Evolutionary conservation across 2,329 filamentous ascomycete species (phyloP).

Genomic region (Microdochium paspali): DNA sequence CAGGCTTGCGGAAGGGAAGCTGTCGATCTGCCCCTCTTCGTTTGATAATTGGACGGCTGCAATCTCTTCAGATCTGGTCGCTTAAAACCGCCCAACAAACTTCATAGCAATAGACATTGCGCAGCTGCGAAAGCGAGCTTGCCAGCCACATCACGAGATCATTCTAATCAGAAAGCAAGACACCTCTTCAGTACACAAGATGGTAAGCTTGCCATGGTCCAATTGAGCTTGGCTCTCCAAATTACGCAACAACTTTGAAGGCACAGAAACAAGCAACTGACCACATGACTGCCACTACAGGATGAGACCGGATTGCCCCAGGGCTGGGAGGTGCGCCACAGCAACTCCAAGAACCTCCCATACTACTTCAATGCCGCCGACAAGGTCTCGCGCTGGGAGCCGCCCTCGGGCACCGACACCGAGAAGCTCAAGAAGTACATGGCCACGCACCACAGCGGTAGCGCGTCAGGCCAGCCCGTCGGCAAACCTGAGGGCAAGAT

Average conservation of each 20-base stretch:
- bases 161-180: no score
- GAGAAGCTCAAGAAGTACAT: slow-evolving; percentile 93
- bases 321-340: slow-evolving; percentile 93
- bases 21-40: no score
- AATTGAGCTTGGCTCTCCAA: background rate
- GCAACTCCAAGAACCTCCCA: slow-evolving; percentile 95
- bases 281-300: slow-evolving; percentile 23
- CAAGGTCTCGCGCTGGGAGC: slow-evolving; percentile 92
- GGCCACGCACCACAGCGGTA: slow-evolving; percentile 71
- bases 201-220: background rate
- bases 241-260: background rate
- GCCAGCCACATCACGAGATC: no score
- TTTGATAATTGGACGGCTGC: no score
- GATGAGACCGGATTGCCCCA: slow-evolving; percentile 72
- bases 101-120: no score
- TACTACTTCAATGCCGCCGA: slow-evolving; percentile 93
- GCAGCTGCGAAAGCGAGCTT: no score
- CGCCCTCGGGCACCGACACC: slow-evolving; percentile 76
- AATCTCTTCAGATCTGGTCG: no score
- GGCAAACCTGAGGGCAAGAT: slow-evolving; percentile 65
- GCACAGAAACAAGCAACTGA: background rate
- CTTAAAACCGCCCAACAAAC: no score
- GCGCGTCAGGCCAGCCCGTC: slow-evolving; percentile 30
- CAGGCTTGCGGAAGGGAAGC: no score
- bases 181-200: background rate